phyloP scores from a whole-genome alignment of 257 asterid genomes.

The Nicotiana sylvestris region DNA sequence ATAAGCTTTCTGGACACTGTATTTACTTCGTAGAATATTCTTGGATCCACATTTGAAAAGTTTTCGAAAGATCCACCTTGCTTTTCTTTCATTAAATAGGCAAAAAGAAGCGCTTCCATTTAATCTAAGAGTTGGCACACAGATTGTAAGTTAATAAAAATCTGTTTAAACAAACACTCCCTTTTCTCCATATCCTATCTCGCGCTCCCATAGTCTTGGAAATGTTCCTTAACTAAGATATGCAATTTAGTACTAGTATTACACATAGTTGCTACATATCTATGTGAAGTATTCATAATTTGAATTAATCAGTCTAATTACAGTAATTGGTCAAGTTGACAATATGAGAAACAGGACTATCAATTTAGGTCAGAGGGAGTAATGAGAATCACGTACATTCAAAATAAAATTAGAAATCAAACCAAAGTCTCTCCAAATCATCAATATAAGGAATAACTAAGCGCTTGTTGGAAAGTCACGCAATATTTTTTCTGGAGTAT shows the following conservation, averaged over 20 bases:
- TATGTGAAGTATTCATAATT: neutral
- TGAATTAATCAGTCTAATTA: neutral
- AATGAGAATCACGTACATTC: neutral
- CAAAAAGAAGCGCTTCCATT: neutral
- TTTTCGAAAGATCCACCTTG: neutral
- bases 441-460: neutral
- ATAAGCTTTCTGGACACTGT: neutral
- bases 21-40: neutral
- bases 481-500: neutral
- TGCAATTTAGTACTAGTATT: neutral
- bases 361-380: neutral
- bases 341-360: neutral
- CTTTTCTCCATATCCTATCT: neutral
- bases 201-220: neutral
- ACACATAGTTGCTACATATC: neutral
- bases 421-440: neutral
- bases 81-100: neutral
- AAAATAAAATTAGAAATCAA: neutral
- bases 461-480: neutral
- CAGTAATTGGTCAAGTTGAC: neutral
- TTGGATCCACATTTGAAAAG: neutral
- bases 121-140: neutral
- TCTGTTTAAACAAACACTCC: neutral
- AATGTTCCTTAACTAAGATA: neutral
- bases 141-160: neutral